Conservation (phyloP, 73 alveolate genomes). For the Blepharisma stoltei region DNA sequence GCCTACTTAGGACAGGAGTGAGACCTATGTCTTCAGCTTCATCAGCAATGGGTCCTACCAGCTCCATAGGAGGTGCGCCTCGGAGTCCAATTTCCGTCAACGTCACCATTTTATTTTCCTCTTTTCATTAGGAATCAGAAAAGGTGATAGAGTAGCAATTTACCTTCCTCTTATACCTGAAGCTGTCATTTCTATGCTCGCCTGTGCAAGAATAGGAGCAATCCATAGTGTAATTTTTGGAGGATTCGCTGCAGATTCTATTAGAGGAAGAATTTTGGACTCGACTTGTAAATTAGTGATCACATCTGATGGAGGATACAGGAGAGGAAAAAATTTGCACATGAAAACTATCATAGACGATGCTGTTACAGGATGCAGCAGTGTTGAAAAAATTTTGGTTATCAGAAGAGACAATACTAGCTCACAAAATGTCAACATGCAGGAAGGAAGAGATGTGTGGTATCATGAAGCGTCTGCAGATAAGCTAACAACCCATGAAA, state of each 20-base stretch:
- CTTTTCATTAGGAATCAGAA: slow-evolving; percentile 48
- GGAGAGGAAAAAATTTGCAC: slow-evolving; percentile 82
- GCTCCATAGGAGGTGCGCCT: no score
- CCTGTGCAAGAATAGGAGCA: slow-evolving; percentile 99
- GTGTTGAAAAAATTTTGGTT: slow-evolving; percentile 17
- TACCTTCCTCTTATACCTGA: slow-evolving; percentile 99
- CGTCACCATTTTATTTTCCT: no score
- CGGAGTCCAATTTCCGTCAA: no score
- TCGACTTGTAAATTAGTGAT: slow-evolving; percentile 82
- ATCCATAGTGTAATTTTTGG: slow-evolving; percentile 99
- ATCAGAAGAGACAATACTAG: not conserved
- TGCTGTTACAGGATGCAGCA: slow-evolving; percentile 58
- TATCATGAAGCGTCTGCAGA: slow-evolving; percentile 27
- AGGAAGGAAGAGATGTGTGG: slow-evolving; percentile 21
- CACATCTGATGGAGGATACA: slow-evolving; percentile 95
- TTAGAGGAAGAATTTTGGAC: slow-evolving; percentile 92
- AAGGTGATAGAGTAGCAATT: slow-evolving; percentile 93
- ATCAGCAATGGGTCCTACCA: no score
- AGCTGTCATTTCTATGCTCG: slow-evolving; percentile 93
- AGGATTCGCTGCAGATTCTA: slow-evolving; percentile 96
- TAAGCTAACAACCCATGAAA: not conserved
- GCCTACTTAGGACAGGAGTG: no score
- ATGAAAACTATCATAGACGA: slow-evolving; percentile 83
- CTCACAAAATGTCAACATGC: not conserved
- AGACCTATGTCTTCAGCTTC: no score